Evolutionary conservation across 2,329 filamentous ascomycete genomes (phyloP), one percentile per base, ranked within the genome.

Genomic region (Alternaria postmessia): DNA sequence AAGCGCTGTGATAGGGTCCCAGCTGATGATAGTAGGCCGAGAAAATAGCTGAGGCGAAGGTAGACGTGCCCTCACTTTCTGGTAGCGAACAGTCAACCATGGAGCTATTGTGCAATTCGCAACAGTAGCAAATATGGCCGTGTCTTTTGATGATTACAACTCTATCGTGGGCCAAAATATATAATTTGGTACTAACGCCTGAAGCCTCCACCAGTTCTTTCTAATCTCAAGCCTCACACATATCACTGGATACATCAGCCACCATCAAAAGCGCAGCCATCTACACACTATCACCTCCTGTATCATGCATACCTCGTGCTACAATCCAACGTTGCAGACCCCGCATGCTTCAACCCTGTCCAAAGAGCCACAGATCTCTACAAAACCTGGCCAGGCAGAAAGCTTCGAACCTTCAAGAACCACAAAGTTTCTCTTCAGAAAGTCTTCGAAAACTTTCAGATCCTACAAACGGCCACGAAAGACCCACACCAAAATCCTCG

Each of bases 401-500:
- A 16, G 12, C 26, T 8, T 30, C 24, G n/a, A 20, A 18, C 8
- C 18, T 24, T 18, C 34, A 12, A 28, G 14, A 24, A 14, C 8
- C 30, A 32, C n/a, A 14, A n/a, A 43, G 12, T 12, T 4, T 9
- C 12, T 18, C 1, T 32, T 41, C 9, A 4, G 47, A 11, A 14
- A 26, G 3, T 12, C 48, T 22, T 41, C 14, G 2, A 65, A 51
- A 20, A 41, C 39, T 32, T 20, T 30, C 34, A 60, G 46, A 41
- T 7, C 20, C 20, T n/a, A n/a, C 7, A 38, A 9, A 16, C 55
- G 22, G 39, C 32, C 42, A 14, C 51, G 32, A 39, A 62, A 59
- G 44, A 51, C 59, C 24, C 49, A 53, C 22, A 22, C 48, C 28
- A 55, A 53, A 16, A 24, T 62, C n/a, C 36, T 59, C 18, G 42